These are phyloP conservation scores for Chenopodium album DNA, from an alignment of 148 eudicot species.

Conservation along the genomic window DNA sequence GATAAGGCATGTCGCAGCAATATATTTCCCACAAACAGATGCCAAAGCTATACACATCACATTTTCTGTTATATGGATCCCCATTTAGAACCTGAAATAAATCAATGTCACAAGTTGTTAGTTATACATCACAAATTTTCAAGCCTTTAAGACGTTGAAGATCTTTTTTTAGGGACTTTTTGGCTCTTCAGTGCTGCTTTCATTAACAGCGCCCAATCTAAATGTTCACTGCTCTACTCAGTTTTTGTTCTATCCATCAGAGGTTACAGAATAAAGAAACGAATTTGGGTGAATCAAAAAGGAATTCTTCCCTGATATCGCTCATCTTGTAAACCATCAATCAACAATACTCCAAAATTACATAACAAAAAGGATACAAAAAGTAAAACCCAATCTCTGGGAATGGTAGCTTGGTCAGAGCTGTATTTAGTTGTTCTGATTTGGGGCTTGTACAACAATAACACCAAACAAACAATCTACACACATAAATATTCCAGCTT, in stretches of 20 bases:
- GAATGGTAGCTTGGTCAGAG: background rate
- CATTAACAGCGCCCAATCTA: background rate
- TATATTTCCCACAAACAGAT: constrained; percentile 96
- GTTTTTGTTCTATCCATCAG: background rate
- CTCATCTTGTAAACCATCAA: background rate
- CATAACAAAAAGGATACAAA: background rate
- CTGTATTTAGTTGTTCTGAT: background rate
- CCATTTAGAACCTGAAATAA: constrained; percentile 83
- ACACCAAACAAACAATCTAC: background rate
- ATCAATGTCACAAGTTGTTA: constrained; percentile 22
- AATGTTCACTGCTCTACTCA: background rate
- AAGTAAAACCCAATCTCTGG: background rate
- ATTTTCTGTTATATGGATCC: constrained; percentile 86
- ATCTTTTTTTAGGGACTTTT: background rate
- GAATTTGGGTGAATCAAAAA: background rate
- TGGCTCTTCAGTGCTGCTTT: background rate
- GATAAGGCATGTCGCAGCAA: constrained; percentile 99
- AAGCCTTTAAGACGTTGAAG: background rate
- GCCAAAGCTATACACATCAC: constrained; percentile 96
- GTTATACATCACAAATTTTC: background rate
- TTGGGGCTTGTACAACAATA: background rate
- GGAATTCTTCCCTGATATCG: background rate
- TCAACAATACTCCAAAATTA: background rate
- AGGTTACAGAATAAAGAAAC: background rate
- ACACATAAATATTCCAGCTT: background rate